Percentiles rank a stretch among this genome's conserved stretches.
These are phyloP conservation scores for Gyromitra esculenta DNA, from an alignment of 2,329 filamentous ascomycete species.

Conservation along the genomic window DNA sequence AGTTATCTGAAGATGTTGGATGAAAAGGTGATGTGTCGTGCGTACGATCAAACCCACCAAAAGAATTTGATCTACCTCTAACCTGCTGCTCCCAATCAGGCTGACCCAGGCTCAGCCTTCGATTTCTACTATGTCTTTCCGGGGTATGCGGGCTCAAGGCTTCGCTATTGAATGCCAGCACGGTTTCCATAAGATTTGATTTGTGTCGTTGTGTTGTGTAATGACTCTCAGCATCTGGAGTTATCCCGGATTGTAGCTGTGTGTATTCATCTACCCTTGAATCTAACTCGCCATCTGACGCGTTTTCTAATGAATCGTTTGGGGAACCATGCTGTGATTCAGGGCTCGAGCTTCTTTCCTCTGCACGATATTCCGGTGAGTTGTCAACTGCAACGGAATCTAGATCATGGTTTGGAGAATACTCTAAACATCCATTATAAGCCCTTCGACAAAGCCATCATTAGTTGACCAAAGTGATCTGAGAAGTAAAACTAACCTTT, in stretches of 20 bases:
- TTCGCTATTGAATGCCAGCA: neutral
- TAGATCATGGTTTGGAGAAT: neutral
- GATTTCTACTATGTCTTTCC: neutral
- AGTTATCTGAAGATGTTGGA: neutral
- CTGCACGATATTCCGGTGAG: neutral
- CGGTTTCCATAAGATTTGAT: neutral
- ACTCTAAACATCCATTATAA: constrained; percentile 31
- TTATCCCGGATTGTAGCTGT: neutral
- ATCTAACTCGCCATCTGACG: constrained; percentile 16
- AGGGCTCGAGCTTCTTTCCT: constrained; percentile 35
- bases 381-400: neutral
- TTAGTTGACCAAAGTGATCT: constrained; percentile 12
- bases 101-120: neutral
- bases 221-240: no score
- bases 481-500: constrained; percentile 36
- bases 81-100: neutral
- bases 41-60: neutral
- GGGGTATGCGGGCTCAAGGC: constrained; percentile 14
- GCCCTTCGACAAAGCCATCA: constrained; percentile 14
- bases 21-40: constrained; percentile 14
- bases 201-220: neutral
- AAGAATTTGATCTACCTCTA: neutral
- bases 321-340: constrained; percentile 24
- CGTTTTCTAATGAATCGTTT: neutral
- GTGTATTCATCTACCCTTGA: neutral